phyloP scores from a whole-genome alignment of 768 basidiomycete genomes.

The Rhodotorula paludigena region DNA sequence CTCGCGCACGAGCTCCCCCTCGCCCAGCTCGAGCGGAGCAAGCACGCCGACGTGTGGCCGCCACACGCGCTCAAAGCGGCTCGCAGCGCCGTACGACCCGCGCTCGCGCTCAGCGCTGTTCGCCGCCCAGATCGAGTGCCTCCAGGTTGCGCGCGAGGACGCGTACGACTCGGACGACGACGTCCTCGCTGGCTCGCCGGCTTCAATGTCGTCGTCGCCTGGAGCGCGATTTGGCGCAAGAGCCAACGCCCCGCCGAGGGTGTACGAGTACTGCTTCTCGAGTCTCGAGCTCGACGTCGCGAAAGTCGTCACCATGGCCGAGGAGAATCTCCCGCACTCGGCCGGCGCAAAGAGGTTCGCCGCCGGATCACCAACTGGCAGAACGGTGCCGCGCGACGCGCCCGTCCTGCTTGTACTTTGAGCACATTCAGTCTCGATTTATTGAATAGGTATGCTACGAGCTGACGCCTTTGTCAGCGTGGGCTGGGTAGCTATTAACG shows the following conservation, averaged over 20 bases:
- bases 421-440: too few relatives aligned
- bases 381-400: too few relatives aligned
- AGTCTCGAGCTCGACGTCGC: slow-evolving; percentile 16
- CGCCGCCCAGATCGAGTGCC: slow-evolving; percentile 16
- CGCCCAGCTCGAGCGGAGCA: too few relatives aligned
- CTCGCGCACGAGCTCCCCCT: neutral
- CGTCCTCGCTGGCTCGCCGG: neutral
- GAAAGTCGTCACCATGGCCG: slow-evolving; percentile 19
- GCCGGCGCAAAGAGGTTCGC: too few relatives aligned
- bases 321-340: slow-evolving; percentile 16
- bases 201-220: neutral
- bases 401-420: too few relatives aligned
- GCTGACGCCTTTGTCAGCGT: too few relatives aligned
- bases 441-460: too few relatives aligned
- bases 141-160: neutral
- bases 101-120: slow-evolving; percentile 13
- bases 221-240: neutral
- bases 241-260: neutral
- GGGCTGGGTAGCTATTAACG: too few relatives aligned
- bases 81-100: neutral
- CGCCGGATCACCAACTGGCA: too few relatives aligned
- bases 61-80: neutral
- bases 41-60: too few relatives aligned
- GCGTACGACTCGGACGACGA: neutral
- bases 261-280: slow-evolving; percentile 24